Conservation (phyloP, 805 yeast genomes). For the Wickerhamomyces queroliae region DNA sequence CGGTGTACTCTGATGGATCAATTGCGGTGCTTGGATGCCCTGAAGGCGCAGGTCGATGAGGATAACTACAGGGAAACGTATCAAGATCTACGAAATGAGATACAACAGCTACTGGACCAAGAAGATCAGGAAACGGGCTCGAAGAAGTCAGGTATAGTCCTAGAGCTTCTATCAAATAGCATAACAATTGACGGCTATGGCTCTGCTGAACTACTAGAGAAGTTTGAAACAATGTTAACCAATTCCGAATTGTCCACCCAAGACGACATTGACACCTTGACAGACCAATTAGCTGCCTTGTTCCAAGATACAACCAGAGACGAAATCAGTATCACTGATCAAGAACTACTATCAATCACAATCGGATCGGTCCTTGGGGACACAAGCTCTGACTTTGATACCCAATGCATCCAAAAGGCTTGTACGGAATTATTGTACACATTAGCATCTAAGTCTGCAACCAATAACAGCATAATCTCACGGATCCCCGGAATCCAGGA, state of each 20-base stretch:
- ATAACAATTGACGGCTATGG: neutral
- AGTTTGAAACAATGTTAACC: neutral
- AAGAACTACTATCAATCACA: neutral
- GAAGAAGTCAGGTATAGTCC: neutral
- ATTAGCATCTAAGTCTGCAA: no score
- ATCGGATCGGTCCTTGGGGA: no score
- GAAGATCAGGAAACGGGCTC: neutral
- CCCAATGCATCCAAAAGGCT: no score
- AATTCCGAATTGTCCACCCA: no score
- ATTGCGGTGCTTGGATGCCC: neutral
- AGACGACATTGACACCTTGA: no score
- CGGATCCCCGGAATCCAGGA: no score
- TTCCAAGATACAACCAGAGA: neutral
- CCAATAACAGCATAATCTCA: no score
- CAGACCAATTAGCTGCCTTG: no score
- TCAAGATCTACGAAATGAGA: neutral
- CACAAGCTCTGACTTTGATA: no score
- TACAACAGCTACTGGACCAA: neutral
- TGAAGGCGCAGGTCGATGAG: neutral
- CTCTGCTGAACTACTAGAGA: neutral
- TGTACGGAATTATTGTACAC: no score
- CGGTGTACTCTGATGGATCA: neutral
- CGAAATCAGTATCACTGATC: neutral
- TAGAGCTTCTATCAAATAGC: neutral
- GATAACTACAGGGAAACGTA: neutral